These are phyloP conservation scores for Pythium scleroteichum DNA, from an alignment of 352 stramenopile genomes.

Conservation along the genomic window DNA sequence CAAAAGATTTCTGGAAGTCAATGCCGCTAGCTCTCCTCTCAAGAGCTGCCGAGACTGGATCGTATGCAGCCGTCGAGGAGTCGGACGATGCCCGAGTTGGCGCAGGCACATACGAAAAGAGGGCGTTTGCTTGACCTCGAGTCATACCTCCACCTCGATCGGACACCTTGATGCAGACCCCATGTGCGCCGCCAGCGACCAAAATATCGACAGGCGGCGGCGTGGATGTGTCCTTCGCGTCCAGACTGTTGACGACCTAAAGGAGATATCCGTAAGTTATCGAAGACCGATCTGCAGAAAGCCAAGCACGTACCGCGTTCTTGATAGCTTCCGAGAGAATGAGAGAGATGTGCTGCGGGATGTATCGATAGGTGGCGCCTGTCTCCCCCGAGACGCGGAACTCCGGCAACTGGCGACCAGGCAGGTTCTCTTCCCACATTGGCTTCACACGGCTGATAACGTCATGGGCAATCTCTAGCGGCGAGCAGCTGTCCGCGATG, in stretches of 20 bases:
- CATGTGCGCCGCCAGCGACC: conserved; percentile 62
- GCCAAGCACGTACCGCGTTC: conserved; percentile 45
- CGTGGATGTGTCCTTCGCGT: conserved; percentile 23
- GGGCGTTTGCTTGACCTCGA: conserved; percentile 63
- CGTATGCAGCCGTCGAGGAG: conserved; percentile 41
- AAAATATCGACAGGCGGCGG: conserved; percentile 62
- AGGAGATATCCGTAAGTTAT: conserved; percentile 2
- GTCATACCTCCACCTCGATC: conserved; percentile 77
- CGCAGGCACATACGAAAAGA: conserved; percentile 56
- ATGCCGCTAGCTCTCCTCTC: conserved; percentile 64
- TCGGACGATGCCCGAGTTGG: conserved; percentile 2
- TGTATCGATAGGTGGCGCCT: conserved; percentile 72
- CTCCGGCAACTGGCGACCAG: conserved; percentile 47
- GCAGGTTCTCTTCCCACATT: conserved; percentile 55
- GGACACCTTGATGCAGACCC: conserved; percentile 83
- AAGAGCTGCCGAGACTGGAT: conserved; percentile 69
- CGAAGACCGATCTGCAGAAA: neutral
- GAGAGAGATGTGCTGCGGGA: conserved; percentile 81
- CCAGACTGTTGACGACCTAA: conserved; percentile 60
- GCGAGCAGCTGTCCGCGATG: conserved; percentile 65
- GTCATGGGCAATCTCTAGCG: conserved; percentile 59
- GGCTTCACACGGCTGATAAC: conserved; percentile 57
- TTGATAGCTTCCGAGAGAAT: conserved; percentile 84
- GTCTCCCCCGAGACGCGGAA: conserved; percentile 57
- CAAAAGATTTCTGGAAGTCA: conserved; percentile 81